Conservation (phyloP, 495 filamentous ascomycete genomes). For the Aspergillus sclerotioniger region DNA sequence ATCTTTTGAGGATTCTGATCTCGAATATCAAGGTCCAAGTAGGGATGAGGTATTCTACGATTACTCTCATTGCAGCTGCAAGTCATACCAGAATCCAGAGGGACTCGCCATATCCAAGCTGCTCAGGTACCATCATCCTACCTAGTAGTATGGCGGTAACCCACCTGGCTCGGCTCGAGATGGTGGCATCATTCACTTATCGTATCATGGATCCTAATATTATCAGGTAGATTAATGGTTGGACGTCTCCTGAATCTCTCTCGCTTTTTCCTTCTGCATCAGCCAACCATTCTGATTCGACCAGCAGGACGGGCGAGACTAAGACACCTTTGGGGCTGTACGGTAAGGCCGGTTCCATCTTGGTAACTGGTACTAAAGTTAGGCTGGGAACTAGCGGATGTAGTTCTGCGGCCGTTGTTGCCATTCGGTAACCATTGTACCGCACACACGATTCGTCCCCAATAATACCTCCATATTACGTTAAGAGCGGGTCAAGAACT, state of each 20-base stretch:
- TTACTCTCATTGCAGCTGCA: conserved; percentile 24
- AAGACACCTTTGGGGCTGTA: conserved; percentile 24
- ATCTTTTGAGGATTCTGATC: neutral
- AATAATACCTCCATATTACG: conserved; percentile 1
- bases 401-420: conserved; percentile 3
- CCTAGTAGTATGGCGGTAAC: neutral
- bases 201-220: neutral
- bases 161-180: neutral
- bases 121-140: neutral
- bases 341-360: conserved; percentile 5
- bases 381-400: conserved; percentile 8
- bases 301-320: conserved; percentile 22
- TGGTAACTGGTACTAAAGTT: conserved; percentile 10
- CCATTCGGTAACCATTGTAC: conserved; percentile 7
- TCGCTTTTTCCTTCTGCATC: conserved; percentile 4
- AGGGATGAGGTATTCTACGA: conserved; percentile 7
- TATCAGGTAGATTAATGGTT: conserved; percentile 17
- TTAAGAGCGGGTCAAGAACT: neutral
- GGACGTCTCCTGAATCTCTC: conserved; percentile 21
- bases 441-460: conserved; percentile 4
- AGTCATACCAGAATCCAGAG: conserved; percentile 20
- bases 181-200: conserved; percentile 5
- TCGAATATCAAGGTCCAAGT: conserved; percentile 2
- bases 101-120: neutral
- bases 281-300: conserved; percentile 21